Evolutionary conservation across 106 monocot genomes (phyloP).

Genomic region (Posidonia australis): DNA sequence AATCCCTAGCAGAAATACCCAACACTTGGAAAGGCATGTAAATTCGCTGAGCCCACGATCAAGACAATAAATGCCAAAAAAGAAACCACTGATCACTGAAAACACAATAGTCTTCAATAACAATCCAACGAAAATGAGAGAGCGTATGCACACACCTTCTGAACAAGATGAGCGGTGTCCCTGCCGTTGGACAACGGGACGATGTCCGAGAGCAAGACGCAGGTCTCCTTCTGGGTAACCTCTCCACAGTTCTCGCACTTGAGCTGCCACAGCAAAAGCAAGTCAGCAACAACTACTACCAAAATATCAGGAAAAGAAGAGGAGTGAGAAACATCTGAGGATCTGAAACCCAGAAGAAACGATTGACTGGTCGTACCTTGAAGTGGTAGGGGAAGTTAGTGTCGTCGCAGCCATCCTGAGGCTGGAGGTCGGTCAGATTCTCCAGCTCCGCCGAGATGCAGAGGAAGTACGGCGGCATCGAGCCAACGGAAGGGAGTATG

Average conservation of each 20-base stretch:
- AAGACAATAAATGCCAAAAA: no score
- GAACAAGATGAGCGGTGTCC: slow-evolving; percentile 71
- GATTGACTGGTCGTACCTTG: slow-evolving; percentile 36
- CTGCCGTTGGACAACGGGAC: slow-evolving; percentile 54
- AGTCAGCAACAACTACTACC: background rate
- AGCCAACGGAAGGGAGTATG: no score
- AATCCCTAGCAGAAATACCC: no score
- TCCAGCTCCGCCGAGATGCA: slow-evolving; percentile 60
- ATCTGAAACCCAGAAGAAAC: background rate
- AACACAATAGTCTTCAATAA: no score
- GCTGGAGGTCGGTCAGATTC: slow-evolving; percentile 74
- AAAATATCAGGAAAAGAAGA: background rate
- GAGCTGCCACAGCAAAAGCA: slow-evolving; percentile 30
- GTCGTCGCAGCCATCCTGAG: slow-evolving; percentile 70
- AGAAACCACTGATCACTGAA: no score
- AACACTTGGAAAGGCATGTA: no score
- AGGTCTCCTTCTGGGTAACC: slow-evolving; percentile 55
- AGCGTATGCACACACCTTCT: slow-evolving; percentile 42
- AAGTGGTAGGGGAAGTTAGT: slow-evolving; percentile 60
- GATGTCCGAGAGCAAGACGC: slow-evolving; percentile 46
- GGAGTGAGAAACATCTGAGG: background rate
- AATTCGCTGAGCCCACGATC: no score
- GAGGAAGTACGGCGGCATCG: slow-evolving; percentile 33
- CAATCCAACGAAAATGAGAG: background rate
- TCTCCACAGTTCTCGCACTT: slow-evolving; percentile 93